Evolutionary conservation across 176 grass and related monocot species (phyloP), one percentile per base, ranked within the genome.

Genomic region (Oryza rufipogon): DNA sequence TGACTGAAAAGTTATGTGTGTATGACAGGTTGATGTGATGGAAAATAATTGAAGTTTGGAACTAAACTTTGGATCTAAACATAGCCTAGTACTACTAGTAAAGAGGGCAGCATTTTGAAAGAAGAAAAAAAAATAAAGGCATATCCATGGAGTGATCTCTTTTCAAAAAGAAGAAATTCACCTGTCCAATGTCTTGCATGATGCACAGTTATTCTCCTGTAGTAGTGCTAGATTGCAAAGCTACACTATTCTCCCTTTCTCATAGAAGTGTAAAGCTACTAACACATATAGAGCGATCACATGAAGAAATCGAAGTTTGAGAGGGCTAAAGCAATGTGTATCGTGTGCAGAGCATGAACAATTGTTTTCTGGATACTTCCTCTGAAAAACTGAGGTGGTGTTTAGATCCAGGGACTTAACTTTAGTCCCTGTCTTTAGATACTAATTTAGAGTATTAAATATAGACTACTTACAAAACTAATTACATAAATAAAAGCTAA

Each of bases 111-210:
- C 30, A 39, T 38, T 68, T 58, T 46, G 30, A 33, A 39, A 39
- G 38, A 42, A 26, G 8, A 12, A 7, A 6, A 11, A 11, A 23
- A 76, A 36, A 34, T 34, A 36, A 36, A 52, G 32, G 51, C 5
- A 33, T 72, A 66, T 74, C 5, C 26, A 41, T 26, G 38, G 15
- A 86, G 28, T 38, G 15, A 0, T 12, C 38, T 33, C 10, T 86
- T 74, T 68, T 58, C 32, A 39, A 74, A 86, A 86, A 32, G 66
- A 36, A 80, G 25, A 80, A 54, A 74, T 54, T 34, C 58, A 51
- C 13, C 13, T 41, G 4, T 70, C 23, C 33, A 41, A 7, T 47
- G 54, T 54, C 67, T 66, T 20, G 49, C 15, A 56, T 38, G 81
- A 33, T 34, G 44, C 20, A 39, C 44, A 54, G 1, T 20, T 66